Evolutionary conservation across 2,329 filamentous ascomycete genomes (phyloP), one percentile per base, ranked within the genome.

Genomic region (Fusarium sp.): DNA sequence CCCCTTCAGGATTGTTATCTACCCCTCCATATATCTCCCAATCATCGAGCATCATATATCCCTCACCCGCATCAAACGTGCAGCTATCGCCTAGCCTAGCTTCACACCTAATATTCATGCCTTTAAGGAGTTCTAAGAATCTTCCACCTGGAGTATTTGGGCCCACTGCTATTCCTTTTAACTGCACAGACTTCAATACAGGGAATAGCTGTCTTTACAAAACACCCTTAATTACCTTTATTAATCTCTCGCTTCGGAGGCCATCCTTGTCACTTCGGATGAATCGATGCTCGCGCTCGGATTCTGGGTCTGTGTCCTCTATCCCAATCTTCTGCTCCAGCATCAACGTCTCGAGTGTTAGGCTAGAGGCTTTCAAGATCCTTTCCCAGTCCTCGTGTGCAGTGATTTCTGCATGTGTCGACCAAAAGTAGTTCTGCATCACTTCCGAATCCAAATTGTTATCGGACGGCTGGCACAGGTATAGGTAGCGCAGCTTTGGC

Each of bases 401-500:
- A 6, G 25, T n/a, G 0, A n/a, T 33, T 3, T 58, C 56, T 1
- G 51, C 40, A 13, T 7, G n/a, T 25, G 40, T 22, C 8, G 32
- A 58, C 51, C 51, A 56, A 19, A 56, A 56, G 6, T 56, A 56
- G 17, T 22, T 39, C 2, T 15, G 13, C 32, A 32, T 45, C 9
- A 37, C 32, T 23, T 19, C 17, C 3, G 32, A 45, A 11, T 44
- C 22, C 1, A 56, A 17, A 4, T 33, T 8, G 0, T 33, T 27
- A 2, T 33, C 35, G 0, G 51, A 56, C 17, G 51, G 10, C 7
- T 56, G 51, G 17, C 56, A 56, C 7, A 58, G 40, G 22, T 47
- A 20, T 0, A 58, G 10, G 9, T 58, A 27, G 9, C 17, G 17
- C 2, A 58, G 14, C 5, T 22, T 5, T 6, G 55, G 50, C 3